Evolutionary conservation across 306 rosid genomes (phyloP).

Genomic region (Arachis hypogaea): DNA sequence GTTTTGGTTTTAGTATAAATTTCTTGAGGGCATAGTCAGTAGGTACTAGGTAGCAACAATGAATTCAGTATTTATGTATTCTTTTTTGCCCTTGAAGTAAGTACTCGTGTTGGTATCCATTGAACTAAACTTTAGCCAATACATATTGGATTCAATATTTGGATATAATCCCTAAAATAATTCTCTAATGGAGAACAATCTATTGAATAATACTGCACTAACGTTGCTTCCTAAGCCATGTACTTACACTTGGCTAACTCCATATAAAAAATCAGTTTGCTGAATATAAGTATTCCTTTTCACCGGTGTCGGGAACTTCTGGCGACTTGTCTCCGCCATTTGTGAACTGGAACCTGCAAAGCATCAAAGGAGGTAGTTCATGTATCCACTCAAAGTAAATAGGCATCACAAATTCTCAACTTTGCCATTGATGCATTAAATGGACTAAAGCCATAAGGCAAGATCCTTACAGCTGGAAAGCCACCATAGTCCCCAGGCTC

Average conservation of each 20-base stretch:
- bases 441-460: neutral
- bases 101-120: too few species aligned
- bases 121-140: too few species aligned
- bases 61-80: too few species aligned
- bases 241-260: constrained; percentile 5
- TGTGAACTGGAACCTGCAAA: constrained; percentile 63
- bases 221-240: neutral
- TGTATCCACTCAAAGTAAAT: constrained; percentile 13
- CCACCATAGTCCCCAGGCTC: constrained; percentile 90
- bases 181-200: constrained; percentile 17
- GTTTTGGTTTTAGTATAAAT: too few species aligned
- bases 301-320: constrained; percentile 39
- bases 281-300: constrained; percentile 38
- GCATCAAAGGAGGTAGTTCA: constrained; percentile 18
- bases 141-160: too few species aligned
- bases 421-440: neutral
- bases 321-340: constrained; percentile 85
- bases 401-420: constrained; percentile 16
- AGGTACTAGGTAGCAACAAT: too few species aligned
- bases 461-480: constrained; percentile 71
- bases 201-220: neutral
- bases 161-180: neutral
- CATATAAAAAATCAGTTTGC: constrained; percentile 4
- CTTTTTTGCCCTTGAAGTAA: too few species aligned
- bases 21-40: too few species aligned